Evolutionary conservation across 2,329 filamentous ascomycete species (phyloP).

Genomic region (Fusarium aywerte): DNA sequence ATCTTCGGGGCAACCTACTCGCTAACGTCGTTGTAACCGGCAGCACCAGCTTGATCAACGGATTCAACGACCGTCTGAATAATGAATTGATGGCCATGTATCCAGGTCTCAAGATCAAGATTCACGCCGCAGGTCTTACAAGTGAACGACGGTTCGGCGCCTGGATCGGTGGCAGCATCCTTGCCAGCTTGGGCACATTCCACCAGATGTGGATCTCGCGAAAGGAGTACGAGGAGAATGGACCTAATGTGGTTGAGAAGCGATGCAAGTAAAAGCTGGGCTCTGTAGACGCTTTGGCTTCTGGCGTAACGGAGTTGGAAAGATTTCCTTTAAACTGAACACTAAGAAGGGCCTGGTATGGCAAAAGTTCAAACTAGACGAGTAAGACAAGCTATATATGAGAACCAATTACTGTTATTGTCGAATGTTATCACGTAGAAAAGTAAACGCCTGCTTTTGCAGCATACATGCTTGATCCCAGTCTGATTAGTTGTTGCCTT

Average conservation of each 20-base stretch:
- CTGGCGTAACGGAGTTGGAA: constrained; percentile 52
- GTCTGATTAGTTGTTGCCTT: neutral
- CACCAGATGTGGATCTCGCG: constrained; percentile 99
- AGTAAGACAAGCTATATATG: constrained; percentile 12
- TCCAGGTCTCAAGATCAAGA: constrained; percentile 85
- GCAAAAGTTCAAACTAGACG: constrained; percentile 45
- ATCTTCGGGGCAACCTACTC: constrained; percentile 84
- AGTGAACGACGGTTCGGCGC: constrained; percentile 91
- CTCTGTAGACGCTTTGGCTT: constrained; percentile 32
- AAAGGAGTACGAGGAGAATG: constrained; percentile 98
- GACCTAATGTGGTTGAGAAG: constrained; percentile 90
- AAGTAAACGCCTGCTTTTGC: neutral
- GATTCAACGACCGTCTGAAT: constrained; percentile 91
- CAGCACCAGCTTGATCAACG: constrained; percentile 85
- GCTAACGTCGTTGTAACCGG: constrained; percentile 94
- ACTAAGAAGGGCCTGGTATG: constrained; percentile 37
- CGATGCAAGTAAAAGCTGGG: constrained; percentile 77
- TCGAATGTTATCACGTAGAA: neutral
- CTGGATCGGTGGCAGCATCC: constrained; percentile 96
- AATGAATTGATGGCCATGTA: constrained; percentile 84
- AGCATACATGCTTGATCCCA: neutral
- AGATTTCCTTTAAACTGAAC: constrained; percentile 43
- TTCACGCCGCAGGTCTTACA: constrained; percentile 86
- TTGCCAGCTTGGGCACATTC: constrained; percentile 95
- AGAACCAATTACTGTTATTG: constrained; percentile 1